Base-by-base conservation (phyloP, 352 stramenopile species). In the Globisporangium perplexum region DNA sequence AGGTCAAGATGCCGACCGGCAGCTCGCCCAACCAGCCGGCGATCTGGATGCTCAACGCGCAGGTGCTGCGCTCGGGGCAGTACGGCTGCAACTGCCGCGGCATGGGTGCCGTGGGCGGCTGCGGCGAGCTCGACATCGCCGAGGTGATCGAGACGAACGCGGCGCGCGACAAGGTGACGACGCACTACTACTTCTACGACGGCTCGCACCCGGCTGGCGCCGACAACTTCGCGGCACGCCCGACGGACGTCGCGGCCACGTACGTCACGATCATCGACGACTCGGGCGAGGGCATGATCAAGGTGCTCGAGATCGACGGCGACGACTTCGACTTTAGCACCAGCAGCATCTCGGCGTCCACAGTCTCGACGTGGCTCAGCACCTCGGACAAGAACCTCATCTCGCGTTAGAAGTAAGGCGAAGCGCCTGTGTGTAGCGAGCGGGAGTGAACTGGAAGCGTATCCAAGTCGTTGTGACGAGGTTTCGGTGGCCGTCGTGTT, bases 61-160 rank as follows among this genome's bases (percentile, higher is more conserved):
- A 88, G 66, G 69, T 87, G 14, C 48, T 90, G 1, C 76, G 72
- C 45, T 69, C 72, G 6, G 77, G 70, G 62, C 79, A 90, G 64
- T 90, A 90, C 59, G 65, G 69, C 41, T 88, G 79, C 71, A 90
- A 88, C 62, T 90, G 79, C 69, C 79, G 79, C 47, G 71, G 74
- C 46, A 70, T 64, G 11, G 74, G 74, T 0, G 55, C 60, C 3
- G 62, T 67, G 15, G 79, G 79, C 44, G 79, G 77, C 57, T 90
- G 79, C 47, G 79, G 79, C 50, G 79, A 90, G 42, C 70, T 89
- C 20, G 78, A 87, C 51, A 73, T 87, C 22, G 78, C 78, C 36
- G 78, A 89, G 54, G 78, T 86, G 14, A 86, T 89, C 28, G 71
- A 83, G 60, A 84, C 73, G 33, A 83, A 82, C 69, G 60, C 61